Evolutionary conservation across 257 asterid genomes (phyloP).

Genomic region (Euphrasia confusa): DNA sequence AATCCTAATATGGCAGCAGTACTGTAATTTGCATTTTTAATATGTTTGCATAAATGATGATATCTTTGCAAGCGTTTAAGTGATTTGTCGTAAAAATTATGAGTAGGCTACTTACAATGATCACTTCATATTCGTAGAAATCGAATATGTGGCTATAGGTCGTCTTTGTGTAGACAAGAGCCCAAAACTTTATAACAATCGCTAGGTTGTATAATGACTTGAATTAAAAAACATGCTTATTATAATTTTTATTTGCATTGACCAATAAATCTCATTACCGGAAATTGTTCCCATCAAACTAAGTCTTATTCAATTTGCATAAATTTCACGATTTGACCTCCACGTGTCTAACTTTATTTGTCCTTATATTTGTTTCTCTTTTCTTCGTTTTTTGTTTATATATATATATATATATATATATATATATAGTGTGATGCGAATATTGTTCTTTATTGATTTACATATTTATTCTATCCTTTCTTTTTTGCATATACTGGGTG

Average conservation of each 20-base stretch:
- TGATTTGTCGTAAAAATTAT: background rate
- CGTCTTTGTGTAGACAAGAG: background rate
- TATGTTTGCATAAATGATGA: conserved; percentile 6
- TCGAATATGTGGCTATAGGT: background rate
- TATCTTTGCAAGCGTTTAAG: background rate
- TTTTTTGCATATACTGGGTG: too few species aligned
- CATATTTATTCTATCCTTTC: too few species aligned
- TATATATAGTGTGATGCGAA: too few species aligned
- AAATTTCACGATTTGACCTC: background rate
- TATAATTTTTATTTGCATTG: background rate
- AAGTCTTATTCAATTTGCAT: background rate
- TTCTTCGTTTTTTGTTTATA: background rate
- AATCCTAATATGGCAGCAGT: background rate
- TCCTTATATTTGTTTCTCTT: background rate
- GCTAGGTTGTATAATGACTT: background rate
- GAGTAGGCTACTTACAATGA: background rate
- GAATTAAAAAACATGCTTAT: background rate
- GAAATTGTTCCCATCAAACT: background rate
- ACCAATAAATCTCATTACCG: background rate
- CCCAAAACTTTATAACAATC: background rate
- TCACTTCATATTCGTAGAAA: background rate
- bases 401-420: too few species aligned
- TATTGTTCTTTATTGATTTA: too few species aligned
- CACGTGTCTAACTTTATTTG: background rate
- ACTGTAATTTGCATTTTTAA: background rate